A percentile compares a stretch with the other conserved stretches of the same genome.
Evolutionary conservation across 768 basidiomycete species (phyloP).

Genomic region (Botryobasidium botryosum): DNA sequence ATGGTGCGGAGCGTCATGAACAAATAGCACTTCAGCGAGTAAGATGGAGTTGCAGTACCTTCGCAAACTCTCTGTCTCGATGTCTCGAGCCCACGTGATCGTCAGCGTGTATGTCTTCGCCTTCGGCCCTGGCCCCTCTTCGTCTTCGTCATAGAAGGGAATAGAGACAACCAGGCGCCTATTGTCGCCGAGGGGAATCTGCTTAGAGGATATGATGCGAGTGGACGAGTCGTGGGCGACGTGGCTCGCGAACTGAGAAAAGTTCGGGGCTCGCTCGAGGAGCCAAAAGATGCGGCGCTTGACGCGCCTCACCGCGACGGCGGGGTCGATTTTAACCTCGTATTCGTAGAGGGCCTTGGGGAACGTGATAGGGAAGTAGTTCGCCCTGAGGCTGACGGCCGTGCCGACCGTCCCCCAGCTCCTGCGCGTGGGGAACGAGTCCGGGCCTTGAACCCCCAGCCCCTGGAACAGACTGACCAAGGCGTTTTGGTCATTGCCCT

Average conservation of each 20-base stretch:
- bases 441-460: conserved; percentile 13
- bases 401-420: conserved; percentile 38
- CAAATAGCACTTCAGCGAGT: conserved; percentile 1
- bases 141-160: conserved; percentile 31
- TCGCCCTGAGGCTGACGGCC: conserved; percentile 36
- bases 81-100: conserved; percentile 27
- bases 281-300: conserved; percentile 38
- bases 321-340: conserved; percentile 12
- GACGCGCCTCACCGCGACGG: conserved; percentile 26
- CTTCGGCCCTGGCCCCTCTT: conserved; percentile 20
- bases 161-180: conserved; percentile 22
- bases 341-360: conserved; percentile 40
- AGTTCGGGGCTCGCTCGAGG: conserved; percentile 28
- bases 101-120: conserved; percentile 29
- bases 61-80: conserved; percentile 27
- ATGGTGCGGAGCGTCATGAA: neutral
- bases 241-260: conserved; percentile 20
- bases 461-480: conserved; percentile 26
- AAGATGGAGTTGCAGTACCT: conserved; percentile 18
- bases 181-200: conserved; percentile 22
- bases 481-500: conserved; percentile 25
- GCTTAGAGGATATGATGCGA: conserved; percentile 28
- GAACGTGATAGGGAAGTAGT: conserved; percentile 40
- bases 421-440: conserved; percentile 34
- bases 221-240: conserved; percentile 36